A percentile compares a stretch with the other conserved stretches of the same genome.
Evolutionary conservation across 345 rosid genomes (phyloP).

Genomic region (Eucalyptus regnans): DNA sequence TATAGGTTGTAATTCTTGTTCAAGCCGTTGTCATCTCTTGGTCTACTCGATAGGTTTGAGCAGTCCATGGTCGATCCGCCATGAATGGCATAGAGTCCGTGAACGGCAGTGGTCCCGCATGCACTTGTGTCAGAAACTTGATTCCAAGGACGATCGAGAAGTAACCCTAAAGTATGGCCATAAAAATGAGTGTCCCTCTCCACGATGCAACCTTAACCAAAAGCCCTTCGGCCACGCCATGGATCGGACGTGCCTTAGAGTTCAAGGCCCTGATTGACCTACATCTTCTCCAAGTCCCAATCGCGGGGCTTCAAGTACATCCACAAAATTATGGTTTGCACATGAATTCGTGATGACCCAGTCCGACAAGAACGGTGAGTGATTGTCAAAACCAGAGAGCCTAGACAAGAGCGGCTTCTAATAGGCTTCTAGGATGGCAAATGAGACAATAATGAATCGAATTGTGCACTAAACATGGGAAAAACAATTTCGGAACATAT

Average conservation of each 20-base stretch:
- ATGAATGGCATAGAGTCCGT: neutral
- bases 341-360: too few species aligned
- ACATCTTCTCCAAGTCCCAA: neutral
- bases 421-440: too few species aligned
- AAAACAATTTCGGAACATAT: accelerated
- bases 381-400: accelerated
- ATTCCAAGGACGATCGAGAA: neutral
- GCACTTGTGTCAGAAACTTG: neutral
- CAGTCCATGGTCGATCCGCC: neutral
- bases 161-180: neutral
- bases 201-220: neutral
- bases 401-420: too few species aligned
- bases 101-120: neutral
- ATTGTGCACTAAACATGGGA: too few species aligned
- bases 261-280: neutral
- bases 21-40: neutral
- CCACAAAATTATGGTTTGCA: neutral
- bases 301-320: neutral
- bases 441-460: too few species aligned
- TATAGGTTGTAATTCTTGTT: neutral
- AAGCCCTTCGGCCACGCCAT: neutral
- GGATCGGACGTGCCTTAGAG: neutral
- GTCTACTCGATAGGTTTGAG: neutral
- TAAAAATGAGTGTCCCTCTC: neutral
- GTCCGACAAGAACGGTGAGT: accelerated